Evolutionary conservation across 2,329 filamentous ascomycete genomes (phyloP).

Genomic region (Exserohilum turcica): DNA sequence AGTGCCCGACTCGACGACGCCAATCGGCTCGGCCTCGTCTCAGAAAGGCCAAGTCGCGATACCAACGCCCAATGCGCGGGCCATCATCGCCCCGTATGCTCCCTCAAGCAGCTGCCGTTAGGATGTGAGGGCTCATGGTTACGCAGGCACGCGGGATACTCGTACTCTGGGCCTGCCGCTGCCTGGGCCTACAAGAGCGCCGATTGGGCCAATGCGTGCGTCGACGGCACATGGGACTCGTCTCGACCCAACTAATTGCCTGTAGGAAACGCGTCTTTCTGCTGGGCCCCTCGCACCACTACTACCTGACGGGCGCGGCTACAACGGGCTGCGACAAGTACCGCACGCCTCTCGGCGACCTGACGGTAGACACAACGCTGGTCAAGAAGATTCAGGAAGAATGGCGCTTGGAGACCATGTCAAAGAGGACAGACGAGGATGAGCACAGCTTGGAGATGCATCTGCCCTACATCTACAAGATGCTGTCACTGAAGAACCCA

Average conservation of each 20-base stretch:
- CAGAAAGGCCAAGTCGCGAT: slow-evolving; percentile 52
- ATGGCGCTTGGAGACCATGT: slow-evolving; percentile 59
- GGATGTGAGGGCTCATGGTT: slow-evolving; percentile 34
- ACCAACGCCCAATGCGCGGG: slow-evolving; percentile 74
- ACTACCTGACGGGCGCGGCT: slow-evolving; percentile 77
- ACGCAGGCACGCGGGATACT: slow-evolving; percentile 86
- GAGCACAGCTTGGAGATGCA: slow-evolving; percentile 99
- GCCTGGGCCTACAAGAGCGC: slow-evolving; percentile 93
- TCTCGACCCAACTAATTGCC: not conserved
- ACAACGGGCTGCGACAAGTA: slow-evolving; percentile 74
- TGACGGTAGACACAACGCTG: slow-evolving; percentile 66
- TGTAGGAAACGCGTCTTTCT: slow-evolving; percentile 83
- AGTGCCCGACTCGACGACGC: slow-evolving; percentile 70
- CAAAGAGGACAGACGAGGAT: slow-evolving; percentile 67
- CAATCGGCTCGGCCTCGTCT: slow-evolving; percentile 56
- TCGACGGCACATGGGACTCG: slow-evolving; percentile 4
- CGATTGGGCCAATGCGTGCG: slow-evolving; percentile 75
- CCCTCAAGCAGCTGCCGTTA: slow-evolving; percentile 1
- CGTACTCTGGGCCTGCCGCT: slow-evolving; percentile 87
- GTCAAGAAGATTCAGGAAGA: slow-evolving; percentile 52
- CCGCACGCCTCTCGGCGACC: slow-evolving; percentile 73
- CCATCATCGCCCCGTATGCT: slow-evolving; percentile 90
- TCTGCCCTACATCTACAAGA: slow-evolving; percentile 87
- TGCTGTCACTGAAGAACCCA: slow-evolving; percentile 57
- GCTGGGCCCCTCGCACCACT: slow-evolving; percentile 89